Percentiles rank a stretch among this genome's conserved stretches.
Conservation (phyloP, 352 stramenopile genomes). For the Phytophthora syringae region DNA sequence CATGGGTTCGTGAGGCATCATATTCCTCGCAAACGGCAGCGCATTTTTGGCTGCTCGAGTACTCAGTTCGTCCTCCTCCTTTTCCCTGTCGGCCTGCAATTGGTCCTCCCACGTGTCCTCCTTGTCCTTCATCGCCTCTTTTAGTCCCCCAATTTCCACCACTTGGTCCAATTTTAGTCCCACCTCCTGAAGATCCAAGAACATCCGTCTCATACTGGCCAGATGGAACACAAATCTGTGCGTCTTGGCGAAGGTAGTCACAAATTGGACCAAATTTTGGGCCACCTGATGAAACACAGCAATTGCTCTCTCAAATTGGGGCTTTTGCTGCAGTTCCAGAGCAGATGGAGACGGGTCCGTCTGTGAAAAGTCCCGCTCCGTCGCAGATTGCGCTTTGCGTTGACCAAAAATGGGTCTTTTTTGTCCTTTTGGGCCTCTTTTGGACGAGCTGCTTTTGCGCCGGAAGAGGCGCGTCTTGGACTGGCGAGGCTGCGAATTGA, state of each 20-base stretch:
- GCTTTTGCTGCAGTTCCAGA: no score
- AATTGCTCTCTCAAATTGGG: no score
- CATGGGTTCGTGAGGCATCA: slow-evolving; percentile 40
- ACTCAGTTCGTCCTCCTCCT: slow-evolving; percentile 24
- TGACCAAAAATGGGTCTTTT: not conserved
- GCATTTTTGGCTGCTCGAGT: slow-evolving; percentile 29
- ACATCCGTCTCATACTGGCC: slow-evolving; percentile 33
- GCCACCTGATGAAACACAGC: slow-evolving; percentile 9
- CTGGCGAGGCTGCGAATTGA: not conserved
- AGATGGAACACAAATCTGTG: slow-evolving; percentile 30
- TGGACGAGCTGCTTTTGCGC: slow-evolving; percentile 13
- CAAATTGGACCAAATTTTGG: slow-evolving; percentile 2
- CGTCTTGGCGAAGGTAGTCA: slow-evolving; percentile 26
- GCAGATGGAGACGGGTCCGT: not conserved
- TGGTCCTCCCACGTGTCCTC: slow-evolving; percentile 13
- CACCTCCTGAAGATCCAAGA: slow-evolving; percentile 5
- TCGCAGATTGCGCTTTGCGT: slow-evolving; percentile 10
- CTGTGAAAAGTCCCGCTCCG: not conserved
- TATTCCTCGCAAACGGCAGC: slow-evolving; percentile 35
- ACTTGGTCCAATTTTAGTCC: slow-evolving; percentile 16
- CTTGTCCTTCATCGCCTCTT: not conserved
- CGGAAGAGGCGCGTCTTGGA: slow-evolving; percentile 11
- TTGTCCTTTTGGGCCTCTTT: slow-evolving; percentile 13
- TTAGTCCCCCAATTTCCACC: slow-evolving; percentile 3
- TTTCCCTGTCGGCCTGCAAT: slow-evolving; percentile 8